These are phyloP conservation scores for Endoconidiophora polonica DNA, from an alignment of 2,329 filamentous ascomycete genomes.

Conservation along the genomic window DNA sequence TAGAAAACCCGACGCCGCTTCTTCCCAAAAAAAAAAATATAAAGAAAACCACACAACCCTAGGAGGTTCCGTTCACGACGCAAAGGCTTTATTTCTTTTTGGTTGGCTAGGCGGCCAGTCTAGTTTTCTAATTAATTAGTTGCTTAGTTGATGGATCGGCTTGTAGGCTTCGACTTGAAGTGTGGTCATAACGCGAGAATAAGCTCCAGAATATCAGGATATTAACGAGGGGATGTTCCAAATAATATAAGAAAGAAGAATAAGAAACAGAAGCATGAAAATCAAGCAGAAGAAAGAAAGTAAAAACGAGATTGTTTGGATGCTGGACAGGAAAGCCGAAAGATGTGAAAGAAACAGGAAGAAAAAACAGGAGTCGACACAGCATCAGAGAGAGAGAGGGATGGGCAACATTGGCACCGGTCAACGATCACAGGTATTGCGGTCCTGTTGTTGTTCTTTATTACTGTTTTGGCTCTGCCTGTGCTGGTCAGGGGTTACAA, in stretches of 20 bases:
- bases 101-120: too few species aligned
- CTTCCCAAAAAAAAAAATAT: neutral
- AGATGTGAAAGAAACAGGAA: too few species aligned
- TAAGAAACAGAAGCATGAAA: neutral
- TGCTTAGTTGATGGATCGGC: neutral
- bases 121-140: neutral
- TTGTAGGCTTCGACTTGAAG: neutral
- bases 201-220: neutral
- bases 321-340: too few species aligned
- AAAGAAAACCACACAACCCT: neutral
- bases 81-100: neutral
- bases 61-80: neutral
- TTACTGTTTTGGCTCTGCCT: too few species aligned
- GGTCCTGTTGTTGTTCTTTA: too few species aligned
- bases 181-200: neutral
- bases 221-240: neutral
- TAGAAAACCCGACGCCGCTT: too few species aligned
- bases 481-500: too few species aligned
- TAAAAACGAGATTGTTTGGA: neutral
- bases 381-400: too few species aligned
- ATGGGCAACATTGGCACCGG: too few species aligned
- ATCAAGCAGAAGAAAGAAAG: slow-evolving; percentile 3
- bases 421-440: too few species aligned
- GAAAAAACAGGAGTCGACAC: too few species aligned
- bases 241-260: neutral